Conservation (phyloP, 306 rosid species). For the Medicago ruthenica region DNA sequence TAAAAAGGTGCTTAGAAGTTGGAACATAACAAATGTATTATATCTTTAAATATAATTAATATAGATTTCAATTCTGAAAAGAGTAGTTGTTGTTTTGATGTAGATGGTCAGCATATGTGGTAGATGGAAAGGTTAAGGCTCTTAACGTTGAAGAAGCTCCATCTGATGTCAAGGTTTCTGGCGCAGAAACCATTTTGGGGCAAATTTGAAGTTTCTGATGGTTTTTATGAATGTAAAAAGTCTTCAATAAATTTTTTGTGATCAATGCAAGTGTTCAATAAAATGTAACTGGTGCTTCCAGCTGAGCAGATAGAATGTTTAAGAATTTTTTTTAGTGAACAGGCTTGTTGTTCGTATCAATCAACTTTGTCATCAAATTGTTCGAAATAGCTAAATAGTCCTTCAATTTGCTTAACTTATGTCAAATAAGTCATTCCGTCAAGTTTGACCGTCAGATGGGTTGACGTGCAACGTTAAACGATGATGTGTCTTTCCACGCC, state of each 20-base stretch:
- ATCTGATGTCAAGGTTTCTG: constrained; percentile 93
- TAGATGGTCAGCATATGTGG: constrained; percentile 97
- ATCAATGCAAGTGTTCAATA: constrained; percentile 30
- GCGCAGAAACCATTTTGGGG: constrained; percentile 80
- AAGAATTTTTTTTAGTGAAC: too few species aligned
- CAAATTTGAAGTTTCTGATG: constrained; percentile 61
- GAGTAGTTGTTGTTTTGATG: constrained; percentile 36
- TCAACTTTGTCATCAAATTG: too few species aligned
- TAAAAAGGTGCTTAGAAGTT: background rate
- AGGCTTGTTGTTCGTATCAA: too few species aligned
- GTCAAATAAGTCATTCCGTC: too few species aligned
- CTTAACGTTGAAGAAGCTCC: constrained; percentile 93
- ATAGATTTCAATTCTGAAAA: constrained; percentile 26
- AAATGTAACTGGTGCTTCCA: constrained; percentile 31
- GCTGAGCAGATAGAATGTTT: constrained; percentile 4
- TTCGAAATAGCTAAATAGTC: too few species aligned
- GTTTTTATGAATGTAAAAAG: constrained; percentile 24
- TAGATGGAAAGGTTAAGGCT: constrained; percentile 77
- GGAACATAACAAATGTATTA: background rate
- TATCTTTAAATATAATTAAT: constrained; percentile 2
- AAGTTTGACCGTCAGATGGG: too few species aligned
- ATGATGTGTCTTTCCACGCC: too few species aligned
- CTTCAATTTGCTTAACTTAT: too few species aligned
- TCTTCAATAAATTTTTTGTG: background rate
- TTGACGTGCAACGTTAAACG: too few species aligned